Base-by-base conservation (phyloP, 2,329 filamentous ascomycete species). In the Aspergillus cejpii region DNA sequence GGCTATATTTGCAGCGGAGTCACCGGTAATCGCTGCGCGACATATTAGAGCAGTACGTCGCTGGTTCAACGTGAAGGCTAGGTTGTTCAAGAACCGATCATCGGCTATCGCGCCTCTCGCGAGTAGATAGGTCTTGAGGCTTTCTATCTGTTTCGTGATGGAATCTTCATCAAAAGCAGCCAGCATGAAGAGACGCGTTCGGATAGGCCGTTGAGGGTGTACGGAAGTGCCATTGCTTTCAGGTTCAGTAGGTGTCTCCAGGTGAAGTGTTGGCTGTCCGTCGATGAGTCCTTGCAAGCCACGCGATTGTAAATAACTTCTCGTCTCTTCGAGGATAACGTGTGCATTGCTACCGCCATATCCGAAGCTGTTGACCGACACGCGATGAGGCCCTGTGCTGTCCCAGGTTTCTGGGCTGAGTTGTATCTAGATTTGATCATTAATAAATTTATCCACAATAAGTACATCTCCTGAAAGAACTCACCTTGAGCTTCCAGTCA, bases 311-410 rank as follows among this genome's bases (percentile, higher is more conserved):
- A 51, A 36, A 21, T 50, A 52, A 3, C 50, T 42, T 3, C 28
- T 14, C 4, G 52, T 38, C 33, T 60, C 55, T 43, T 67, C 64
- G 4, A 75, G 48, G 11, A 74, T 66, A 3, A 61, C 58, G 46
- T 75, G 72, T 0, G 65, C 67, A 46, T 74, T 74, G 12, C 67
- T 66, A 29, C 72, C 73, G 12, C 72, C 71, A 19, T 70, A 73
- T 1, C 72, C 72, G 44, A 73, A 74, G 5, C 64, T 68, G 48
- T 70, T 71, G 39, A 72, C 59, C 12, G 53, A 56, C 2, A 51
- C 52, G 14, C 57, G 50, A 39, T 47, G 53, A 7, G 45, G 44
- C 19, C 44, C 39, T 4, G 36, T 12, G n/a, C 28, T 47, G 2
- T 53, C 46, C 52, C 52, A 58, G 7, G 45, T 41, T 12, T 51